Evolutionary conservation across 179 eudicot genomes (phyloP), one percentile per base, ranked within the genome.

Genomic region (Vitellaria paradoxa): DNA sequence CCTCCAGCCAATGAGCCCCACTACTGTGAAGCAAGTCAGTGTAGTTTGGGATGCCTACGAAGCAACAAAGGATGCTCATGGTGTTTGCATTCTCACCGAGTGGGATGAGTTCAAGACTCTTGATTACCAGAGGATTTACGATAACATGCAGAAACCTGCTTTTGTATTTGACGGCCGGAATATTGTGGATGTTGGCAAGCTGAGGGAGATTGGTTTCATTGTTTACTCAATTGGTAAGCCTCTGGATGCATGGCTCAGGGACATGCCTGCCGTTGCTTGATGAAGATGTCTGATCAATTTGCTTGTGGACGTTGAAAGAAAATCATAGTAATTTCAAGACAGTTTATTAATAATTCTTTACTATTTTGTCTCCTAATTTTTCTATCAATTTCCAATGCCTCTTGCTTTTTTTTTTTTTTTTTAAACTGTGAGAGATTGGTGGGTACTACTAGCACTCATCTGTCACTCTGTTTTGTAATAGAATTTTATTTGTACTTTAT

Each of bases 221-320:
- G 91, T 90, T 26, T 90, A 88, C 88, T 88, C 91, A 3, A 90
- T 90, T 66, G 93, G 92, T 72, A 90, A 88, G 88, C 94, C 92
- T 20, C 81, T 90, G 17, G 94, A 90, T 78, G 79, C 92, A n/a
- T 90, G 91, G 91, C 87, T 89, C 74, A 89, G 86, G 91, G 92
- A 89, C 82, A 81, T 89, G 88, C 94, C 94, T 45, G 88, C 89
- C 20, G 87, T 89, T 55, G 91, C 87, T 8, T 82, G 74, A 85
- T 56, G 40, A 61, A 26, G 66, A 64, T 9, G 24, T 77, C 20
- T 13, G 65, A 13, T 52, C 47, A 8, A 20, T 18, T 67, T 63
- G 68, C 67, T 66, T 50, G 68, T 53, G 46, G 45, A 53, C 42
- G 49, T 45, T 46, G 76, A 24, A 52, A 68, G 37, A 60, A 62